Evolutionary conservation across 2,329 filamentous ascomycete genomes (phyloP).

Genomic region (Calycina marina): DNA sequence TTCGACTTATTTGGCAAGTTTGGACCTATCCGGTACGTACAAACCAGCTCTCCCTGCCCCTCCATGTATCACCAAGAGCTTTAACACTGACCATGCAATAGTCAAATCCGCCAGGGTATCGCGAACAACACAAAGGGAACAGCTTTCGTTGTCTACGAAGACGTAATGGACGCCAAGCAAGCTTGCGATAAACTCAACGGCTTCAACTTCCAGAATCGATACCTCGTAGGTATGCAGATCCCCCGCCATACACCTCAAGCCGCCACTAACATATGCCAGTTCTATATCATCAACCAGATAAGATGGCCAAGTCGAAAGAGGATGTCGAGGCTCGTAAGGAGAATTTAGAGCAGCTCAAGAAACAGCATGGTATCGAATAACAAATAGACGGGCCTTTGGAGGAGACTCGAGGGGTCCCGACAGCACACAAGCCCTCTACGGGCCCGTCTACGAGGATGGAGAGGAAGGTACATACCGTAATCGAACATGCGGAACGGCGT

Average conservation of each 20-base stretch:
- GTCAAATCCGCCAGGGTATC: slow-evolving; percentile 97
- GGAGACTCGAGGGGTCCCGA: slow-evolving; percentile 4
- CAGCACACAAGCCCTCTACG: slow-evolving; percentile 8
- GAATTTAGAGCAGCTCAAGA: slow-evolving; percentile 96
- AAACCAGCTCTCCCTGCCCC: no score
- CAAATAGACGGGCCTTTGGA: slow-evolving; percentile 58
- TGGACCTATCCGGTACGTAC: slow-evolving; percentile 80
- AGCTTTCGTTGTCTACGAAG: slow-evolving; percentile 97
- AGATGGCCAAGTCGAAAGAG: slow-evolving; percentile 77
- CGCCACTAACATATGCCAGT: slow-evolving; percentile 29
- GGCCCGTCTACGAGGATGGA: slow-evolving; percentile 13
- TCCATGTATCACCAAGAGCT: no score
- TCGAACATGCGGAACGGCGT: slow-evolving; percentile 2
- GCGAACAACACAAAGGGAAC: slow-evolving; percentile 96
- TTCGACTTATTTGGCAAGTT: slow-evolving; percentile 99
- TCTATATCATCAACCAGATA: slow-evolving; percentile 64
- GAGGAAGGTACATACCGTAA: slow-evolving; percentile 7
- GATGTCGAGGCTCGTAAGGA: slow-evolving; percentile 88
- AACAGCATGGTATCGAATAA: slow-evolving; percentile 98
- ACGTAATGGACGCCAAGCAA: slow-evolving; percentile 97
- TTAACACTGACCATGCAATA: slow-evolving; percentile 25
- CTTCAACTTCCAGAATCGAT: slow-evolving; percentile 99
- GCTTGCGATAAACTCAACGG: slow-evolving; percentile 99
- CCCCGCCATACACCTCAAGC: slow-evolving; percentile 1
- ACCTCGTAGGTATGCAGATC: slow-evolving; percentile 72